Conservation (phyloP, 2,329 filamentous ascomycete genomes). For the Phyllosticta capitalensis region DNA sequence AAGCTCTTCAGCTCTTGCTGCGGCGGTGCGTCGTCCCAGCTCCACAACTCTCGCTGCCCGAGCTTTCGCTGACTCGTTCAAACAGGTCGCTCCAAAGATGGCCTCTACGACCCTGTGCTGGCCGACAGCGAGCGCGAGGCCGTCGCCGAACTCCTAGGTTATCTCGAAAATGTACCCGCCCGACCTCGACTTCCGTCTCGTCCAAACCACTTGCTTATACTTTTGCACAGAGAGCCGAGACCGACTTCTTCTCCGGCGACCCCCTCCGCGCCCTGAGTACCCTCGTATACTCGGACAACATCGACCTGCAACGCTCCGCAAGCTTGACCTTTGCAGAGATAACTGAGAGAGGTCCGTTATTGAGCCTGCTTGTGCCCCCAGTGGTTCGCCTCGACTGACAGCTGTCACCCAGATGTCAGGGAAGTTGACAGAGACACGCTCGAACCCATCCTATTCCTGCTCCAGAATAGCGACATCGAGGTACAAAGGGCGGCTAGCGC, state of each 20-base stretch:
- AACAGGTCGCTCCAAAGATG: conserved; percentile 36
- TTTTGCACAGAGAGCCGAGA: conserved; percentile 70
- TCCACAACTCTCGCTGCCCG: not conserved
- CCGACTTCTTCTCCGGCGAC: conserved; percentile 96
- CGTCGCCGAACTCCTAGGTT: conserved; percentile 87
- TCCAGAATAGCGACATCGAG: conserved; percentile 92
- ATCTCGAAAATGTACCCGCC: conserved; percentile 78
- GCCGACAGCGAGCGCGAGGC: conserved; percentile 96
- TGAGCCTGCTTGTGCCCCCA: not conserved
- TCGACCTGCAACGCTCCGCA: conserved; percentile 92
- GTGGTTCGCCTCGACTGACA: conserved; percentile 1
- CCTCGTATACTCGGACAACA: conserved; percentile 96
- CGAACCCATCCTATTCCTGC: conserved; percentile 87
- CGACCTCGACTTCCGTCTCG: conserved; percentile 27
- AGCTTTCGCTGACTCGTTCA: conserved; percentile 15
- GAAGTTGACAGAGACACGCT: conserved; percentile 93
- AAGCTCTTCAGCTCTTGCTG: conserved; percentile 29
- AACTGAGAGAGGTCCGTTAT: conserved; percentile 74
- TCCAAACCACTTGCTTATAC: conserved; percentile 12
- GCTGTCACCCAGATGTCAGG: conserved; percentile 65
- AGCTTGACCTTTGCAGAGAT: conserved; percentile 99
- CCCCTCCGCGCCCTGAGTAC: conserved; percentile 89
- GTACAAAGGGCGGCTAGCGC: conserved; percentile 95
- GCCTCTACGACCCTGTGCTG: conserved; percentile 52
- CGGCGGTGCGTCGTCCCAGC: conserved; percentile 22